Evolutionary conservation across 2,329 filamentous ascomycete genomes (phyloP).

Genomic region (Gaeumannomyces tritici): DNA sequence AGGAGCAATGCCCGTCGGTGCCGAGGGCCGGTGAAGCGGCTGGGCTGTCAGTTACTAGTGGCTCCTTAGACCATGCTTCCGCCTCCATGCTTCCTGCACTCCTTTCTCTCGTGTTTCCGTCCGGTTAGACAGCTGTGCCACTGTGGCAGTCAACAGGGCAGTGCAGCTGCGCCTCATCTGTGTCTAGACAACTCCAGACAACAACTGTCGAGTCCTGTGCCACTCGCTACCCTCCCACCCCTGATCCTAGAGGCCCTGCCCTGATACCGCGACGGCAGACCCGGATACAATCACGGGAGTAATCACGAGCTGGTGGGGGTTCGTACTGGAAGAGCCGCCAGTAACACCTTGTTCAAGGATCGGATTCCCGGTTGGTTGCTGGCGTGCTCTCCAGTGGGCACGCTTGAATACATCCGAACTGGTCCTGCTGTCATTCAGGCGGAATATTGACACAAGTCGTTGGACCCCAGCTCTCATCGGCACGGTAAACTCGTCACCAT

Average conservation of each 20-base stretch:
- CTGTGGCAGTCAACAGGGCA: background rate
- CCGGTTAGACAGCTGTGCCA: background rate
- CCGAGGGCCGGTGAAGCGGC: background rate
- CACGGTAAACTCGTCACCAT: background rate
- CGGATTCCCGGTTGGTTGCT: background rate
- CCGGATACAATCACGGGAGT: background rate
- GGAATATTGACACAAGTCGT: background rate
- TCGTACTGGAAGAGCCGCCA: background rate
- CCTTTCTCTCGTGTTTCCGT: background rate
- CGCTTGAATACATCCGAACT: background rate
- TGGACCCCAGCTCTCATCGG: background rate
- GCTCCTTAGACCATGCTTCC: too few relatives aligned
- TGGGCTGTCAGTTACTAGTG: background rate
- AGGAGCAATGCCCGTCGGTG: background rate
- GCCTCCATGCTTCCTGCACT: too few relatives aligned
- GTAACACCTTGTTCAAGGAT: background rate
- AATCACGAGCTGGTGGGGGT: background rate
- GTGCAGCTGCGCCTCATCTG: background rate
- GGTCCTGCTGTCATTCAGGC: background rate
- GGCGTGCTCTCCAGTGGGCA: background rate
- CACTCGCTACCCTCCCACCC: background rate
- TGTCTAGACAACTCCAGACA: background rate
- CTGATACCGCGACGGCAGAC: background rate
- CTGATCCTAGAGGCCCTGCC: background rate
- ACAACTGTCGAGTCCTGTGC: background rate